Evolutionary conservation across 2,329 filamentous ascomycete species (phyloP).

Genomic region (Aspergillus brasiliensis): DNA sequence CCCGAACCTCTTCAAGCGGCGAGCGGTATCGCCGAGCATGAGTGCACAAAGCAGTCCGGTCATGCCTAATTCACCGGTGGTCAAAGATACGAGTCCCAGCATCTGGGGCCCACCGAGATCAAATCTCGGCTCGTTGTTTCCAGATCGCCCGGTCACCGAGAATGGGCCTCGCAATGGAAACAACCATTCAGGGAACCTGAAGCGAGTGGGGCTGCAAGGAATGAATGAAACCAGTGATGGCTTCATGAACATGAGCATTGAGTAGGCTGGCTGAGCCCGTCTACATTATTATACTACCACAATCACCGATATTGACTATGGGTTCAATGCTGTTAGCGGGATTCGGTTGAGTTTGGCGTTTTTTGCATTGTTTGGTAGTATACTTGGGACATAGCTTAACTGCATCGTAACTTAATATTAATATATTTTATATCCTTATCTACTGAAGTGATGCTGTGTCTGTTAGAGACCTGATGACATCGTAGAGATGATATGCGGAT

Average conservation of each 20-base stretch:
- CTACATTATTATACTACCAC: neutral
- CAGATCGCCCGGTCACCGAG: constrained; percentile 51
- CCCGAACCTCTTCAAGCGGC: constrained; percentile 81
- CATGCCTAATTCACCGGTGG: constrained; percentile 75
- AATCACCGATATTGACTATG: too few relatives aligned
- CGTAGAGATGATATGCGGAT: neutral
- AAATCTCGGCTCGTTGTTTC: constrained; percentile 54
- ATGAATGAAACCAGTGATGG: constrained; percentile 97
- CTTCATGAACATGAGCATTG: constrained; percentile 96
- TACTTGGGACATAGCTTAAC: neutral
- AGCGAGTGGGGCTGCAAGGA: constrained; percentile 79
- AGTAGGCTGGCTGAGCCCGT: constrained; percentile 52
- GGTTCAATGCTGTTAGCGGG: neutral
- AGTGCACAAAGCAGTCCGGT: constrained; percentile 89
- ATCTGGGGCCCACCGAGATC: constrained; percentile 73
- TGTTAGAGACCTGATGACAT: neutral
- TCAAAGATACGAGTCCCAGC: constrained; percentile 61
- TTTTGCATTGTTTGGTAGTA: neutral
- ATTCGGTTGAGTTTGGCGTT: neutral
- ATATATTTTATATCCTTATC: too few relatives aligned
- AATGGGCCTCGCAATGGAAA: constrained; percentile 55
- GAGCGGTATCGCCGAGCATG: constrained; percentile 88
- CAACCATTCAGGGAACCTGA: constrained; percentile 43
- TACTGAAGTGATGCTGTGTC: too few relatives aligned
- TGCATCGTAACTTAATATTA: too few relatives aligned